Percentiles rank a stretch among this genome's conserved stretches.
Conservation (phyloP, 805 yeast species). For the Hanseniaspora mollemarum region DNA sequence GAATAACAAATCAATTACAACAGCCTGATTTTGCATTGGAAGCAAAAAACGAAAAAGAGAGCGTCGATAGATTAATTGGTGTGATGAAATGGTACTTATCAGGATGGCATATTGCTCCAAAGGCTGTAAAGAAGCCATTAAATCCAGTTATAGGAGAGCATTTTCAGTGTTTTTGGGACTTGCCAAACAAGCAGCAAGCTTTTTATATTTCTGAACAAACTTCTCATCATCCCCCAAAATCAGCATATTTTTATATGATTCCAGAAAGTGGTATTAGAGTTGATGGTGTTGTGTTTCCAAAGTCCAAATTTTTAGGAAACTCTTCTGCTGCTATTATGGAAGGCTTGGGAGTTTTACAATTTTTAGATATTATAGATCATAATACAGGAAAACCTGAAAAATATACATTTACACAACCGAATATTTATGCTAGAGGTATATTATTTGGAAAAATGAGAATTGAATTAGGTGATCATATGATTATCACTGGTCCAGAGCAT, state of each 20-base stretch:
- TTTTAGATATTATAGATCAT: constrained; percentile 46
- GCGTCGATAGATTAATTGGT: constrained; percentile 55
- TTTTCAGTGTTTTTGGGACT: constrained; percentile 86
- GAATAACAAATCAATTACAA: constrained; percentile 78
- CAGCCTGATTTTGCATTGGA: constrained; percentile 63
- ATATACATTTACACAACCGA: constrained; percentile 86
- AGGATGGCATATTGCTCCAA: constrained; percentile 97
- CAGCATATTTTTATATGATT: constrained; percentile 77
- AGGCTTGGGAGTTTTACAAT: constrained; percentile 63
- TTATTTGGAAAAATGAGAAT: constrained; percentile 79
- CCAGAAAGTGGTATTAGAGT: constrained; percentile 73
- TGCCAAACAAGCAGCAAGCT: constrained; percentile 59
- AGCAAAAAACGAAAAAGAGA: constrained; percentile 52
- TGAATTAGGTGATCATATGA: constrained; percentile 86
- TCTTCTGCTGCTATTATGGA: constrained; percentile 97
- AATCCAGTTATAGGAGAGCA: constrained; percentile 91
- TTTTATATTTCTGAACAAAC: constrained; percentile 89
- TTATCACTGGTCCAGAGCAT: constrained; percentile 51
- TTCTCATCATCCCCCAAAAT: constrained; percentile 96
- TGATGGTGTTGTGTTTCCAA: constrained; percentile 82
- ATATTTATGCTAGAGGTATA: constrained; percentile 88
- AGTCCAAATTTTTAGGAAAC: constrained; percentile 81
- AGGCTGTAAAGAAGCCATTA: constrained; percentile 93
- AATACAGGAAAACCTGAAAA: constrained; percentile 43
- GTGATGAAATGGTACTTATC: constrained; percentile 84